A percentile compares a stretch with the other conserved stretches of the same genome.
Evolutionary conservation across 345 rosid genomes (phyloP).

Genomic region (Syzygium oleosum): DNA sequence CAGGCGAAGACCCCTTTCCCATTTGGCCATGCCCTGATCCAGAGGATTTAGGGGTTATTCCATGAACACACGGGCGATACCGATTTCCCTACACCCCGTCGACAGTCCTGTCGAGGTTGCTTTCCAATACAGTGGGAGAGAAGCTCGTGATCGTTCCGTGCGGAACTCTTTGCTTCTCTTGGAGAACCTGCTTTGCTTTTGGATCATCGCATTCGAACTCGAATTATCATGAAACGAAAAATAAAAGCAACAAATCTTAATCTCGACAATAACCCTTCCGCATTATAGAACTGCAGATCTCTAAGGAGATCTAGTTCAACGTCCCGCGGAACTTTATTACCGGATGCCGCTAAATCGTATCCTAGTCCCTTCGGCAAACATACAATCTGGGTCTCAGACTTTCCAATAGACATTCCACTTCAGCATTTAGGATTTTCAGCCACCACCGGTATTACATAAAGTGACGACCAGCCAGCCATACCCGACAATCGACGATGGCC

Average conservation of each 20-base stretch:
- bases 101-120: not conserved
- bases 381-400: not conserved
- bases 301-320: not conserved
- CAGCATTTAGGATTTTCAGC: not conserved
- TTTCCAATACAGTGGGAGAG: not conserved
- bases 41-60: not conserved
- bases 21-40: not conserved
- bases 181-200: not conserved
- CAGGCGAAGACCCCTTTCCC: not conserved
- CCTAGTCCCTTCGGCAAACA: not conserved
- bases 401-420: not conserved
- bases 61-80: not conserved
- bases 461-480: not conserved
- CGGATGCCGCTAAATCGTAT: fast-evolving
- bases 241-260: not conserved
- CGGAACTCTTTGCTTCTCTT: not conserved
- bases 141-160: not conserved
- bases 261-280: not conserved
- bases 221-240: not conserved
- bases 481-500: not conserved
- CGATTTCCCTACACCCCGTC: not conserved
- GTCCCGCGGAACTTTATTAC: not conserved
- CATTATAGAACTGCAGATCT: not conserved
- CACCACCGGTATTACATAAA: no score
- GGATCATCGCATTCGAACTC: not conserved